Evolutionary conservation across 2,329 filamentous ascomycete species (phyloP).

Genomic region (Nigrospora oryzae): DNA sequence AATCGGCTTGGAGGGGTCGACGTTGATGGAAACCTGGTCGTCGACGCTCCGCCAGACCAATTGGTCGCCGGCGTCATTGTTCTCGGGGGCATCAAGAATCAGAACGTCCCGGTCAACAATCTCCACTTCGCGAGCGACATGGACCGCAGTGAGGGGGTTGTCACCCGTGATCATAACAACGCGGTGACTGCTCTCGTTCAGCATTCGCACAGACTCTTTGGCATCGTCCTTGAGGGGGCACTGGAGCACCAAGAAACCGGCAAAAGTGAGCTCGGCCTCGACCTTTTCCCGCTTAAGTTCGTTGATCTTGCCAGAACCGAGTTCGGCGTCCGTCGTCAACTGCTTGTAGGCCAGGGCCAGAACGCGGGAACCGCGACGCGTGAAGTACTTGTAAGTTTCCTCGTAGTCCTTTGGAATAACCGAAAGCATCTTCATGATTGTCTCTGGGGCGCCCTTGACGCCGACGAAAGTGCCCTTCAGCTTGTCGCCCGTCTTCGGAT

Average conservation of each 20-base stretch:
- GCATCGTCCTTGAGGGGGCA: constrained; percentile 96
- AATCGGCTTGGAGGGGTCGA: constrained; percentile 74
- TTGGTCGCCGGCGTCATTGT: constrained; percentile 71
- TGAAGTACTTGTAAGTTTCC: constrained; percentile 98
- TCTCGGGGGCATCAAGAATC: constrained; percentile 89
- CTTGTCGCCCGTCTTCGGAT: constrained; percentile 66
- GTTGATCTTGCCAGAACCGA: constrained; percentile 80
- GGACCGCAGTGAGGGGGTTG: constrained; percentile 91
- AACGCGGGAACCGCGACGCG: constrained; percentile 88
- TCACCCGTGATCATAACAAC: constrained; percentile 99
- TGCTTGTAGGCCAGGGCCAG: constrained; percentile 92
- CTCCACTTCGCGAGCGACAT: constrained; percentile 91
- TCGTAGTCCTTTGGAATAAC: constrained; percentile 82
- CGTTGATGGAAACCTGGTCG: constrained; percentile 76
- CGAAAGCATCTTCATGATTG: constrained; percentile 87
- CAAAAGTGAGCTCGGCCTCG: constrained; percentile 76
- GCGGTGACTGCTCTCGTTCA: constrained; percentile 97
- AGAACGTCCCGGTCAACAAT: constrained; percentile 94
- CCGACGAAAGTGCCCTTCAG: constrained; percentile 81
- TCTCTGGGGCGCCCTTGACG: constrained; percentile 96
- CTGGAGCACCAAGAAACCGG: constrained; percentile 90
- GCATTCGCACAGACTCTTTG: constrained; percentile 86
- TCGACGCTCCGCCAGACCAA: constrained; percentile 94
- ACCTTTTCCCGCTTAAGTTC: constrained; percentile 90
- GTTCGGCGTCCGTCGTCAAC: constrained; percentile 70